These are phyloP conservation scores for Alternaria incomplexa DNA, from an alignment of 2,329 filamentous ascomycete species.

Conservation along the genomic window DNA sequence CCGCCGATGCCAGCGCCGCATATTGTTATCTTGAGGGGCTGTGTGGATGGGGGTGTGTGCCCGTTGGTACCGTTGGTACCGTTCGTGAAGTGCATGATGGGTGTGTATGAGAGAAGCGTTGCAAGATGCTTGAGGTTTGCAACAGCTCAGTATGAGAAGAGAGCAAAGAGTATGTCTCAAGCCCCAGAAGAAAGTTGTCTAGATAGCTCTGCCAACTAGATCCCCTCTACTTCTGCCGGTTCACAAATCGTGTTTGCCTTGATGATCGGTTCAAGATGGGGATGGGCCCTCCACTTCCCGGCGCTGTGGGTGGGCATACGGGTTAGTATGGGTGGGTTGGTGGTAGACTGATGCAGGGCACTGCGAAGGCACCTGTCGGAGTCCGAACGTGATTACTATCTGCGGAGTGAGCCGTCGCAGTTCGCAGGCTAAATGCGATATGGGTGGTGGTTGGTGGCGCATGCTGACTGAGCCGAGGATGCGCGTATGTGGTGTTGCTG, in stretches of 20 bases:
- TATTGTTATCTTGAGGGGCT: conserved; percentile 49
- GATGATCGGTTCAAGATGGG: neutral
- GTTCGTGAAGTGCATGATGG: conserved; percentile 26
- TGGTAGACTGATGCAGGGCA: neutral
- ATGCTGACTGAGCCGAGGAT: neutral
- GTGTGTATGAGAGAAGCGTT: neutral
- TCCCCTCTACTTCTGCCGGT: neutral
- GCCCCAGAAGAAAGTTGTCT: neutral
- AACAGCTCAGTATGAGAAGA: neutral
- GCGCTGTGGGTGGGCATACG: neutral
- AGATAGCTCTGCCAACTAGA: neutral
- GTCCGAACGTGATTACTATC: neutral
- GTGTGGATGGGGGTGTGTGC: neutral
- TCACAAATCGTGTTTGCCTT: neutral
- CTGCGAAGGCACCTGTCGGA: neutral
- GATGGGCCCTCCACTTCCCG: neutral
- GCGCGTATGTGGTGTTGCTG: neutral
- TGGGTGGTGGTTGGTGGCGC: neutral
- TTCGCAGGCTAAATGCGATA: neutral
- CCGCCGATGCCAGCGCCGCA: conserved; percentile 60
- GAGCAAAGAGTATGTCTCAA: neutral
- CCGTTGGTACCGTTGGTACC: neutral
- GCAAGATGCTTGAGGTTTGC: neutral
- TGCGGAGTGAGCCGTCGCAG: neutral
- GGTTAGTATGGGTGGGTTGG: neutral